Evolutionary conservation across 176 grass and related monocot genomes (phyloP), one percentile per base, ranked within the genome.

Genomic region (Cenchrus fungigraminus): DNA sequence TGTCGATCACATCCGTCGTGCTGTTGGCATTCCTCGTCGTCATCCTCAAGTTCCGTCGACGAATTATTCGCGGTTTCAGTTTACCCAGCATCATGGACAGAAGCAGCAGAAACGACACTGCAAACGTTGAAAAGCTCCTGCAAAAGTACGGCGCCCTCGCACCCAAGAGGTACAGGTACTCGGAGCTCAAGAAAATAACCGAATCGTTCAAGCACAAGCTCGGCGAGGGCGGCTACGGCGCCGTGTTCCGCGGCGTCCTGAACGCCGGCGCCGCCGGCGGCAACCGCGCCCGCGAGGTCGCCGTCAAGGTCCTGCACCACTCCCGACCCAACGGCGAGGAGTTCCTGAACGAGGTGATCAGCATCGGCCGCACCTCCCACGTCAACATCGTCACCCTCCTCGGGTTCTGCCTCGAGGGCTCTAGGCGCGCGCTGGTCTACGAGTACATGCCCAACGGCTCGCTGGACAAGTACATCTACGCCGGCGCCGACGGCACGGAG

Each of bases 391-490:
- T 94, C 55, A 71, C 66, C 17, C 31, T 94, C 51, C 80, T 90
- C 11, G 92, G 92, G 2, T 94, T 94, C 70, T 94, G 90, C 67
- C 74, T 91, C 16, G 84, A 94, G 81, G 87, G 87, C 6, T 83
- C 92, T 76, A 79, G 53, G 16, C 88, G 88, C 19, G 88, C 91
- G 12, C 91, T 96, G 3, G 74, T 96, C 17, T 96, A 96, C 22
- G 88, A 91, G 17, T 87, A 89, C 73, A 91, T 96, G 91, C 51
- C 86, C 19, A 91, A 96, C 52, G 81, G 89, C 9, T 96, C 91
- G 15, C 73, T 96, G 9, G 94, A 96, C 10, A 89, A 31, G 77
- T 89, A 91, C 82, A 87, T 96, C 70, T 87, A 87, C 59, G 6
- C 56, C 86, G 6, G 9, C 28, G 7, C 71, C 14, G 5, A 34